Evolutionary conservation across 2,329 filamentous ascomycete genomes (phyloP), one percentile per base, ranked within the genome.

Genomic region (Phyllosticta citriasiana): DNA sequence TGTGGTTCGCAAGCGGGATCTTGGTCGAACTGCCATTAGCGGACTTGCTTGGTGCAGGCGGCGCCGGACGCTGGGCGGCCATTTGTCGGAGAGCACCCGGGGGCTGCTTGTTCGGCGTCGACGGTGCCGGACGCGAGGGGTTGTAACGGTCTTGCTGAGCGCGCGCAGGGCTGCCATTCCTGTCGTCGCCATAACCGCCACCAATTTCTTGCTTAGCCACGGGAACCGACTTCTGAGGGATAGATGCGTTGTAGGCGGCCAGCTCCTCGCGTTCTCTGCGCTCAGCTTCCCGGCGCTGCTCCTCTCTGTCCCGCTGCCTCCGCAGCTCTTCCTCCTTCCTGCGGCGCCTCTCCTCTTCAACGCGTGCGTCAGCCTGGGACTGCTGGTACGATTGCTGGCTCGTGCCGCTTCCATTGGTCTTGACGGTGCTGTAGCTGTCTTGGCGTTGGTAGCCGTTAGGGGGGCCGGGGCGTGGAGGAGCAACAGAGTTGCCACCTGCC

Each of bases 151-250:
- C 84, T 55, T 80, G 74, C 33, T 77, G 71, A 2, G 60, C 25
- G 14, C 81, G 72, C 22, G 78, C 74, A 24, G 74, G 75, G 60
- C 75, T 77, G n/a, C 72, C 65, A 63, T 78, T 78, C 63, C 76
- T 68, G 40, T 72, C 65, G 67, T 78, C 73, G 67, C 19, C 19
- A 22, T 77, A 73, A 64, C 81, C 79, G 50, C 84, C 81, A 64
- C 84, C 88, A 62, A 97, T 78, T 73, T 97, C 94, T 75, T 97
- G 92, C 73, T 97, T 90, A 33, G 92, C 91, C 66, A 94, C 70
- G 2, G 90, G 89, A 10, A 86, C 77, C 71, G 89, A 90, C 65
- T 82, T 86, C 78, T 96, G 88, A 33, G 91, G 93, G 63, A 97
- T 77, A 25, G 89, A 91, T 40, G 90, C 88, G 73, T 97, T 96